These are phyloP conservation scores for Polyporus arcularius DNA, from an alignment of 768 basidiomycete species.

Conservation along the genomic window DNA sequence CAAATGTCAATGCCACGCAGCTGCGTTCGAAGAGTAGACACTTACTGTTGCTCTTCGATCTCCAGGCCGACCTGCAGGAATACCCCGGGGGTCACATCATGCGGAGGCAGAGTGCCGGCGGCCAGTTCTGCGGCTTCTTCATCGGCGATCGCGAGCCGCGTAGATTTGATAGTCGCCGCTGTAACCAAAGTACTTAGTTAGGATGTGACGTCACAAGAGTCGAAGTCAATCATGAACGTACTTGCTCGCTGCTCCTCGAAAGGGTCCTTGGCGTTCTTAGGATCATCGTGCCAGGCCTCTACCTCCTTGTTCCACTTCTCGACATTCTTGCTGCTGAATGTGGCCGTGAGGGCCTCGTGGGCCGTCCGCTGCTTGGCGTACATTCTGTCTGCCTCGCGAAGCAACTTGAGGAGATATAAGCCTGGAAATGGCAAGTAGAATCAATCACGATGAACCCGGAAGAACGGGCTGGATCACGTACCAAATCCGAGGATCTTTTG, in stretches of 20 bases:
- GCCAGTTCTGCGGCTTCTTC: too few species aligned
- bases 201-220: too few species aligned
- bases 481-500: conserved; percentile 25
- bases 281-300: conserved; percentile 10
- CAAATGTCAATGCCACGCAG: too few species aligned
- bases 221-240: too few species aligned
- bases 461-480: not conserved
- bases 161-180: too few species aligned
- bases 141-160: too few species aligned
- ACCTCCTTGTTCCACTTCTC: conserved; percentile 6
- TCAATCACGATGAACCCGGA: not conserved
- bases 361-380: not conserved
- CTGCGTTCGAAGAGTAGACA: not conserved
- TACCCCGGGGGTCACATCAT: conserved; percentile 13
- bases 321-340: not conserved
- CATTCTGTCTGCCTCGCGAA: not conserved
- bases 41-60: conserved; percentile 29
- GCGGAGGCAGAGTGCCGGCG: too few species aligned
- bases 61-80: conserved; percentile 25
- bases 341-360: too few species aligned
- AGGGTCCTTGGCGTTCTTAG: conserved; percentile 15
- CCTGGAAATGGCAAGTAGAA: not conserved
- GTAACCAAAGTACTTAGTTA: too few species aligned
- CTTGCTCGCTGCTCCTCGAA: conserved; percentile 13
- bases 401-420: conserved; percentile 4